A percentile compares a stretch with the other conserved stretches of the same genome.
phyloP scores from a whole-genome alignment of 2,329 filamentous ascomycete genomes.

The Sporothrix luriei region DNA sequence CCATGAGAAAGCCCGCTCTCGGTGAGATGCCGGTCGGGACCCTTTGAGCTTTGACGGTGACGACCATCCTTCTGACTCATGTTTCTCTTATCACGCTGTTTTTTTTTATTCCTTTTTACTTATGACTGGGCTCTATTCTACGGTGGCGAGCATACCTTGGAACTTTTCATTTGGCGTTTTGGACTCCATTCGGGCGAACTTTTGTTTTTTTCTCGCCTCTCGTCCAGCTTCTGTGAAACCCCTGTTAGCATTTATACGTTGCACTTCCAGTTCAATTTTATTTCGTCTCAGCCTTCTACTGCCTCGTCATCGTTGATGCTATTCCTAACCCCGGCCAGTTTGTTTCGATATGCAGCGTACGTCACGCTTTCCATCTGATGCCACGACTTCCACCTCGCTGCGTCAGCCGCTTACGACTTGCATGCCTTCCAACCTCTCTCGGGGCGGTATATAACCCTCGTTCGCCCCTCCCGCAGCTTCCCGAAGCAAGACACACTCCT shows the following conservation, averaged over 20 bases:
- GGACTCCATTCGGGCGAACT: not conserved
- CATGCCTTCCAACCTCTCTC: not conserved
- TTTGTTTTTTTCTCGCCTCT: not conserved
- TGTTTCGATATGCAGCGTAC: not conserved
- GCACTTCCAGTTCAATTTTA: not conserved
- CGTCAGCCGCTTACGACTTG: not conserved
- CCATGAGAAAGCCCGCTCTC: conserved; percentile 24
- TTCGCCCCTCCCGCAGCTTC: not conserved
- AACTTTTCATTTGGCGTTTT: not conserved
- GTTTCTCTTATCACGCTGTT: too few species aligned
- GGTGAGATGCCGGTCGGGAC: not conserved
- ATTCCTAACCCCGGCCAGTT: not conserved
- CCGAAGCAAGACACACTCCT: too few species aligned
- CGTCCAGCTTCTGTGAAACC: not conserved
- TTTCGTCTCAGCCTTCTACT: not conserved
- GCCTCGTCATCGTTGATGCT: not conserved
- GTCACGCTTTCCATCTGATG: not conserved
- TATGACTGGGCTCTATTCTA: not conserved
- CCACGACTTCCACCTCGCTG: not conserved
- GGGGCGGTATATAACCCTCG: not conserved
- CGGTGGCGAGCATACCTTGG: not conserved
- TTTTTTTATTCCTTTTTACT: not conserved
- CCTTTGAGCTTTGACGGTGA: too few species aligned
- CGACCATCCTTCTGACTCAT: too few species aligned
- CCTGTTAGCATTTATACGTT: not conserved